Evolutionary conservation across 2,329 filamentous ascomycete species (phyloP), one percentile per base, ranked within the genome.

Genomic region (Alternaria longipes): DNA sequence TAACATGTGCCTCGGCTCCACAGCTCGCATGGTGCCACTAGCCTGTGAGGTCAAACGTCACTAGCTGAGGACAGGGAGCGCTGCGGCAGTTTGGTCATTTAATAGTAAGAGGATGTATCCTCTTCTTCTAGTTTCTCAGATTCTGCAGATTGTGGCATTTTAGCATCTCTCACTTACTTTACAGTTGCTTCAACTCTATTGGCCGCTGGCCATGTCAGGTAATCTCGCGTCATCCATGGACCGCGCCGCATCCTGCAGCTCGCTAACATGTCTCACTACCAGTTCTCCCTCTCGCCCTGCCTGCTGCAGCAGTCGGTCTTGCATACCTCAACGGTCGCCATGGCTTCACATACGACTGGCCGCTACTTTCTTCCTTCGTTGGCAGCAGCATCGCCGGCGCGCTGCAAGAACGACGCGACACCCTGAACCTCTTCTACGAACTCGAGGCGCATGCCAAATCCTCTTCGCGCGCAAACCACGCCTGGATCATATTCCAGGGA

Each of bases 301-400:
- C 77, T 8, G 75, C 73, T n/a, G 74, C 76, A 3, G 70, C 73
- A 7, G 81, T 81, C 24, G 76, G 80, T 8, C 83, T 86, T 46
- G 83, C 84, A 16, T 91, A 92, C 65, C 80, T 91, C 41, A 86
- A 93, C 73, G 91, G 86, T 49, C 91, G 90, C 77, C 87, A 86
- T 69, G 86, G 89, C 68, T 68, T 93, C 49, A 74, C 80, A 40
- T 86, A 90, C 68, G 91, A 94, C 74, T 76, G 82, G 44, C 74
- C 79, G 8, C 76, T 93, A 16, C 71, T 94, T n/a, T 82, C 81
- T 34, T 84, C 84, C 54, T 78, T 87, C 40, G 38, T 87, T 12
- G 83, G 82, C 30, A 78, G 84, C 18, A 69, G 81, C 12, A 62
- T 84, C 41, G 80, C 79, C 18, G 76, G 83, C 46, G 73, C 77